These are phyloP conservation scores for Phallus indusiatus DNA, from an alignment of 768 basidiomycete species.

Conservation along the genomic window DNA sequence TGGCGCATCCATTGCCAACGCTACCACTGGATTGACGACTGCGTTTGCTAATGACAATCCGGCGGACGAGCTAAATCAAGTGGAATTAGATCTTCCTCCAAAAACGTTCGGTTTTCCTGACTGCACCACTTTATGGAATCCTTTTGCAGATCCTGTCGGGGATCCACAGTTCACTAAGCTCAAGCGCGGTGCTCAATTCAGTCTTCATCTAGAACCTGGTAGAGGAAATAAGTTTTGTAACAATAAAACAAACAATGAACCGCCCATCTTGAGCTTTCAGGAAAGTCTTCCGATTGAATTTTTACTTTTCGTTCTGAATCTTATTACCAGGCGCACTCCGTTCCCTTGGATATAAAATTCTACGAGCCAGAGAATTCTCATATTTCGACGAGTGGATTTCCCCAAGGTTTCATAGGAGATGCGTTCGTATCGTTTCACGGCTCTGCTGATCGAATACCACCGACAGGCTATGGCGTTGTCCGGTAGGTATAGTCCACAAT, in stretches of 20 bases:
- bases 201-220: slow-evolving; percentile 25
- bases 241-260: slow-evolving; percentile 25
- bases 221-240: slow-evolving; percentile 28
- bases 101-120: slow-evolving; percentile 34
- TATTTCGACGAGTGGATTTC: slow-evolving; percentile 18
- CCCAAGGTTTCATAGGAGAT: slow-evolving; percentile 21
- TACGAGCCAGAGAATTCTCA: slow-evolving; percentile 16
- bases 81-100: slow-evolving; percentile 10
- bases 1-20: slow-evolving; percentile 33
- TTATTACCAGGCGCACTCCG: slow-evolving; percentile 33
- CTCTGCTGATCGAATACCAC: slow-evolving; percentile 30
- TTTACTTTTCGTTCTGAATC: not conserved
- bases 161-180: slow-evolving; percentile 28
- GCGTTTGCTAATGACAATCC: slow-evolving; percentile 38
- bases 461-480: slow-evolving; percentile 38
- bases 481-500: slow-evolving; percentile 19
- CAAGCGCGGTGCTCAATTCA: slow-evolving; percentile 29
- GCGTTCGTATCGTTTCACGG: slow-evolving; percentile 40
- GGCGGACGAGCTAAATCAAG: slow-evolving; percentile 30
- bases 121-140: slow-evolving; percentile 36
- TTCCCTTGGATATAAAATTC: slow-evolving; percentile 39
- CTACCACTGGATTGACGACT: slow-evolving; percentile 29
- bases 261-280: slow-evolving; percentile 32
- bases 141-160: slow-evolving; percentile 30
- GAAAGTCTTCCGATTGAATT: slow-evolving; percentile 15